A percentile compares a stretch with the other conserved stretches of the same genome.
Conservation (phyloP, 2,329 filamentous ascomycete species). For the Calonectria pseudoreteaudii region DNA sequence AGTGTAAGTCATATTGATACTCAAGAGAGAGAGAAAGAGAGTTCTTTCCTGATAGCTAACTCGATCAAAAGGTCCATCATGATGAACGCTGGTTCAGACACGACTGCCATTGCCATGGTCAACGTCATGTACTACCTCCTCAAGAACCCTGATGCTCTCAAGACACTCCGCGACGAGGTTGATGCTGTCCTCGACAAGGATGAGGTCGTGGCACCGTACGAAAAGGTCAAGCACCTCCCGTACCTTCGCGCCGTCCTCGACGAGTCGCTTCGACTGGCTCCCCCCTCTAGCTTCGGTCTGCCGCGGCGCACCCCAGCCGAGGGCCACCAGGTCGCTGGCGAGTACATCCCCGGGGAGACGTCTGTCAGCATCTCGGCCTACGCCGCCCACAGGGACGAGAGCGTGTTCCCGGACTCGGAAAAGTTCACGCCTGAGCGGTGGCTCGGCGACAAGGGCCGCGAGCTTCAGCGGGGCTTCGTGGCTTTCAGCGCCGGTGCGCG, state of each 20-base stretch:
- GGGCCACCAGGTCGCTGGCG: constrained; percentile 45
- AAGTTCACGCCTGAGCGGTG: constrained; percentile 55
- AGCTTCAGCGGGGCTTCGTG: constrained; percentile 51
- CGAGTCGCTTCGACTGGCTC: constrained; percentile 54
- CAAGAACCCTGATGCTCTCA: constrained; percentile 54
- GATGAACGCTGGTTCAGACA: constrained; percentile 63
- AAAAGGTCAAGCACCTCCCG: constrained; percentile 62
- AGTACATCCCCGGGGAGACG: constrained; percentile 50
- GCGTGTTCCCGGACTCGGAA: constrained; percentile 53
- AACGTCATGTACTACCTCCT: constrained; percentile 66
- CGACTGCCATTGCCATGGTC: constrained; percentile 61
- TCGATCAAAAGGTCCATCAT: constrained; percentile 58
- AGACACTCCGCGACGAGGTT: constrained; percentile 57
- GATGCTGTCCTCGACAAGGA: constrained; percentile 56
- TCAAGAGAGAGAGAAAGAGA: too few relatives aligned
- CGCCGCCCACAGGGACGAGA: constrained; percentile 53
- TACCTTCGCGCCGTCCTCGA: constrained; percentile 66
- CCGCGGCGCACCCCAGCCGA: constrained; percentile 43
- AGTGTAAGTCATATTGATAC: background rate
- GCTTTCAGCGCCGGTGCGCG: constrained; percentile 55
- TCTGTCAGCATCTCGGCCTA: constrained; percentile 53
- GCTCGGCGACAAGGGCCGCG: constrained; percentile 49
- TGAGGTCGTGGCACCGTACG: constrained; percentile 60
- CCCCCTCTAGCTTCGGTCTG: constrained; percentile 43
- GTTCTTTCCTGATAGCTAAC: background rate